Evolutionary conservation across 192 early-diverging fungal species (phyloP).

Genomic region (Irineochytrium annulatum): DNA sequence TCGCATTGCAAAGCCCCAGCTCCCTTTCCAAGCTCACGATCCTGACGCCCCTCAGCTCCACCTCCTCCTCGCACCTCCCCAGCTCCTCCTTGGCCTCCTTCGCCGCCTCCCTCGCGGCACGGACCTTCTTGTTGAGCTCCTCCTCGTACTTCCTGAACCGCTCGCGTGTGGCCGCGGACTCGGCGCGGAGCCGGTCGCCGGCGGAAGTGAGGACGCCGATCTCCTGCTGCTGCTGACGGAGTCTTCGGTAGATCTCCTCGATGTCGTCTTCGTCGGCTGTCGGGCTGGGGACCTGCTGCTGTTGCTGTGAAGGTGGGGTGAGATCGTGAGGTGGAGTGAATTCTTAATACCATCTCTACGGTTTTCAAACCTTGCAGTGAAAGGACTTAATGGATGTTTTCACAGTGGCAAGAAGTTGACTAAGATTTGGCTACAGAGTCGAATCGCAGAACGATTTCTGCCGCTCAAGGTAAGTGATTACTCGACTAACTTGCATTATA

Average conservation of each 20-base stretch:
- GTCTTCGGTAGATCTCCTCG: constrained; percentile 17
- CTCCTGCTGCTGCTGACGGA: constrained; percentile 24
- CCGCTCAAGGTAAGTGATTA: too few species aligned
- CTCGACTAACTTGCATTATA: too few species aligned
- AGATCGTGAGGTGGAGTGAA: too few species aligned
- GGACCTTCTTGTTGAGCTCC: constrained; percentile 10
- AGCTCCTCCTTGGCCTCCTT: constrained; percentile 14
- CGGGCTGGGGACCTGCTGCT: too few species aligned
- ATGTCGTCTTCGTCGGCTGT: too few species aligned
- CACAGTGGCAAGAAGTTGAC: too few species aligned
- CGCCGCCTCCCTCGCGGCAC: constrained; percentile 9
- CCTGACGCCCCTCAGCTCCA: background rate
- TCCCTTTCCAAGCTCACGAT: constrained; percentile 1
- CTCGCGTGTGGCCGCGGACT: constrained; percentile 11
- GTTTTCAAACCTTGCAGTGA: too few species aligned
- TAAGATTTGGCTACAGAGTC: too few species aligned
- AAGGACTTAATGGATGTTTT: too few species aligned
- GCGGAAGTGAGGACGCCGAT: background rate
- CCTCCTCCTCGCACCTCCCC: background rate
- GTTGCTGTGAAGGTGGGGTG: too few species aligned
- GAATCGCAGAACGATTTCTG: too few species aligned
- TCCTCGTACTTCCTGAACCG: constrained; percentile 21
- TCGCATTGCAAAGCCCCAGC: background rate
- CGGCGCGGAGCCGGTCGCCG: constrained; percentile 6
- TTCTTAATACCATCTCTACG: too few species aligned